A percentile compares a stretch with the other conserved stretches of the same genome.
These are phyloP conservation scores for Uncinocarpus reesii DNA, from an alignment of 2,329 filamentous ascomycete species.

Conservation along the genomic window DNA sequence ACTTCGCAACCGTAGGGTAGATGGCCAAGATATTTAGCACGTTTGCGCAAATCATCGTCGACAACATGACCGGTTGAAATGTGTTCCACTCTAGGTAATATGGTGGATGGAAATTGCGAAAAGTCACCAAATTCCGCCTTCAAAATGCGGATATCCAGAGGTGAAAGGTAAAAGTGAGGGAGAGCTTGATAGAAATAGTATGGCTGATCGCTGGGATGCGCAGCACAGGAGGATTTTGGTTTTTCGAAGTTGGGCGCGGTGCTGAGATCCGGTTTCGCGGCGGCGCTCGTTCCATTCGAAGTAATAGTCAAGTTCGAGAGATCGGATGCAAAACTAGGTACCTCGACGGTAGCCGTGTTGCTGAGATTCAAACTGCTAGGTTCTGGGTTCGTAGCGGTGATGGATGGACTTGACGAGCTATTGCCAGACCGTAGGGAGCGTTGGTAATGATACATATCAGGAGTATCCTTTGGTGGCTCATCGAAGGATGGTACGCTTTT, in stretches of 20 bases:
- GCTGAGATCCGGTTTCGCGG: background rate
- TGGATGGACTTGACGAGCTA: constrained; percentile 25
- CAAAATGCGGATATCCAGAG: constrained; percentile 82
- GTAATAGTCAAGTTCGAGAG: constrained; percentile 14
- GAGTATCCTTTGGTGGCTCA: constrained; percentile 36
- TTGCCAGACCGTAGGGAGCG: constrained; percentile 39
- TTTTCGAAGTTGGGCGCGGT: constrained; percentile 14
- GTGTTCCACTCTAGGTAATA: constrained; percentile 77
- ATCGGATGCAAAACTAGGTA: constrained; percentile 13
- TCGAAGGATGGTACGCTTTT: constrained; percentile 36
- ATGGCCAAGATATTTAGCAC: constrained; percentile 78
- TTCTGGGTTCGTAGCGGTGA: constrained; percentile 13
- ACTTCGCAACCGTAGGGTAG: constrained; percentile 85
- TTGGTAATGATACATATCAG: constrained; percentile 44
- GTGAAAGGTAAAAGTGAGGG: constrained; percentile 79
- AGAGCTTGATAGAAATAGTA: constrained; percentile 86
- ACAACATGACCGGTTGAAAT: constrained; percentile 80
- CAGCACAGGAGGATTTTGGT: constrained; percentile 30
- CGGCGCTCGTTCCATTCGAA: background rate
- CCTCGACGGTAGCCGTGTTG: background rate
- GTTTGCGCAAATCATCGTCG: constrained; percentile 71
- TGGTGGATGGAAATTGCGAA: constrained; percentile 68
- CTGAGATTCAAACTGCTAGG: background rate
- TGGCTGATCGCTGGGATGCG: constrained; percentile 41
- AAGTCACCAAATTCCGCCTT: constrained; percentile 83